Base-by-base conservation (phyloP, 192 early-diverging fungal species). In the Backusella macrospora region DNA sequence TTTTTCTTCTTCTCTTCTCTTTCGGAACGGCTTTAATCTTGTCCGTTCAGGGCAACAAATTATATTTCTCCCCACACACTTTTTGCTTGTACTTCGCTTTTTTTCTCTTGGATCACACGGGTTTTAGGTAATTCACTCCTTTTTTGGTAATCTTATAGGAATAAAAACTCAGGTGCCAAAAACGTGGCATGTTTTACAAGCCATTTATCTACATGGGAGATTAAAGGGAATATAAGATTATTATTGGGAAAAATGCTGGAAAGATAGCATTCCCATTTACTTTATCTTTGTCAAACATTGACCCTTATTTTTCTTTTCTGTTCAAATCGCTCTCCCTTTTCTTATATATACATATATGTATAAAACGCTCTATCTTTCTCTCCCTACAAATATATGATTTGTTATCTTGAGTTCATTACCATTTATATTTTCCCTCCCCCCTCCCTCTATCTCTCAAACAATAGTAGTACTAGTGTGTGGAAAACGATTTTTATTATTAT, bases 101-200 rank as follows among this genome's bases (percentile, higher is more conserved):
- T 1, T 34, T 34, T 34, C 2, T 55, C 8, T 55, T 55, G 18
- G 21, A 55, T 12, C 52, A 55, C 52, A 55, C 10, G 18, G 23
- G 52, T 55, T 55, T 55, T 26, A 23, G 52, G 52, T 55, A 55
- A 55, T 55, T 55, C 10, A 9, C 52, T 55, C 52, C 52, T 55
- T 23, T 55, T 55, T 55, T 21, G 23, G 52, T 55, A 55, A 26
- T 21, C 18, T 55, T 55, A 52, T 1, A 14, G 23, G 12, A 55
- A 55, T 23, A 55, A 55, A 49, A 49, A 3, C 52, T 23, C 52
- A 59, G 21, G 52, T 59, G 52, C 52, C 52, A 59, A 59, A 59
- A 59, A 59, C 52, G 52, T 59, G 52, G 52, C 52, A 59, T 59
- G 52, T 59, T 59, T 23, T 59, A 59, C 52, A 59, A 59, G 18